phyloP scores from a whole-genome alignment of 2,329 filamentous ascomycete genomes.

The Pleomassaria siparia region DNA sequence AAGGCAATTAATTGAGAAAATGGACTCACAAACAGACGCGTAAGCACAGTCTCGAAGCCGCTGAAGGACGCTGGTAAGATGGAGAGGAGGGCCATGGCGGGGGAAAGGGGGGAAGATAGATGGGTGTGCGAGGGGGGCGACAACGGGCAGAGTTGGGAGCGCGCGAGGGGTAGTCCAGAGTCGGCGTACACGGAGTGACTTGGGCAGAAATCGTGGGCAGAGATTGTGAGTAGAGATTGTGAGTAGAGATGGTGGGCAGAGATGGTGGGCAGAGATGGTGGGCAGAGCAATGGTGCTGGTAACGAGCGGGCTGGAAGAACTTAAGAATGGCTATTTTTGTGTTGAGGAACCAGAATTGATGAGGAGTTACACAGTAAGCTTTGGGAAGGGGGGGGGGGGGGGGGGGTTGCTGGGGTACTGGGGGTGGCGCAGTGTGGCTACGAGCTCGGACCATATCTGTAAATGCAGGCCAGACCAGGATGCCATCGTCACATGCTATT shows the following conservation, averaged over 20 bases:
- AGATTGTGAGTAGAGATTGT: background rate
- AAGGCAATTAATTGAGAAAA: slow-evolving; percentile 5
- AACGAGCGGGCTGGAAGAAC: no score
- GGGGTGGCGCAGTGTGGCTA: background rate
- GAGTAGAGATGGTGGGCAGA: background rate
- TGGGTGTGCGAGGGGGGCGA: background rate
- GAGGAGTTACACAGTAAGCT: no score
- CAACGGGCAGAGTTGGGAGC: background rate
- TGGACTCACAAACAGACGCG: slow-evolving; percentile 60
- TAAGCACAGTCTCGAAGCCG: slow-evolving; percentile 61
- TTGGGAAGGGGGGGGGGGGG: no score
- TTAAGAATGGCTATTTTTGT: no score
- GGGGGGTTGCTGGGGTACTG: background rate
- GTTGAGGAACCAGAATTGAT: no score
- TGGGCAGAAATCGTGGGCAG: background rate
- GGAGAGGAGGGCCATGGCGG: slow-evolving; percentile 64
- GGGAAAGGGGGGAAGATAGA: background rate
- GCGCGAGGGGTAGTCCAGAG: background rate
- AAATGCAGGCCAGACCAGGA: background rate
- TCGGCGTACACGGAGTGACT: no score
- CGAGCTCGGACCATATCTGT: background rate
- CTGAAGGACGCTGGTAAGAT: slow-evolving; percentile 62
- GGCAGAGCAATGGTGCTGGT: background rate
- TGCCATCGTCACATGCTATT: no score
- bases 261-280: background rate